Percentiles rank a stretch among this genome's conserved stretches.
phyloP scores from a whole-genome alignment of 2,329 filamentous ascomycete genomes.

The Epichloe amarillans region DNA sequence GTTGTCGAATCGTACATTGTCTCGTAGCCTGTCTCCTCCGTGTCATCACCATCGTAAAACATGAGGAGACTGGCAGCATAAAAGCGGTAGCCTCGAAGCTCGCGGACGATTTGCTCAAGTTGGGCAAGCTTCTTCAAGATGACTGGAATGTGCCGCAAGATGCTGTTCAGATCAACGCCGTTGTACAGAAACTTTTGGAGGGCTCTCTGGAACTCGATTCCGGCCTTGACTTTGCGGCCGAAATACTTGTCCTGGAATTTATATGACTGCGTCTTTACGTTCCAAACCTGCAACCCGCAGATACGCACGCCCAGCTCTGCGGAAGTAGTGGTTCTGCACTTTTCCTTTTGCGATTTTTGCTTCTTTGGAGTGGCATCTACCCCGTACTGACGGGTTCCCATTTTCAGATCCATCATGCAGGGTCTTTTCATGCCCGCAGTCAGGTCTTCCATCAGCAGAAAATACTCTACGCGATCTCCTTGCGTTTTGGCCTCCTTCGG shows the following conservation, averaged over 20 bases:
- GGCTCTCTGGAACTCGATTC: slow-evolving; percentile 76
- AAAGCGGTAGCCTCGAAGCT: slow-evolving; percentile 75
- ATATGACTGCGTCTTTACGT: slow-evolving; percentile 68
- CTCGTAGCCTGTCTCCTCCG: slow-evolving; percentile 33
- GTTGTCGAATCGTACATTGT: slow-evolving; percentile 44
- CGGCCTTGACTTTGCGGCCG: slow-evolving; percentile 75
- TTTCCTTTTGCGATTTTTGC: slow-evolving; percentile 79
- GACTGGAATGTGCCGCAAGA: slow-evolving; percentile 74
- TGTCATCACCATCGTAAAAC: slow-evolving; percentile 80
- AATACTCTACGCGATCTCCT: slow-evolving; percentile 69
- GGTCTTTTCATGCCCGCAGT: slow-evolving; percentile 94
- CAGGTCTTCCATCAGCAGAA: slow-evolving; percentile 83
- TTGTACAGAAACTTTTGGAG: slow-evolving; percentile 86
- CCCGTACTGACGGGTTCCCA: slow-evolving; percentile 95
- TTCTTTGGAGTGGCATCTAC: slow-evolving; percentile 88
- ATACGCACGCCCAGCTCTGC: slow-evolving; percentile 82
- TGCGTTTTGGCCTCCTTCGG: slow-evolving; percentile 44
- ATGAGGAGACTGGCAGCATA: slow-evolving; percentile 92
- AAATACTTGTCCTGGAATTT: slow-evolving; percentile 99
- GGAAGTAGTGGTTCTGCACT: slow-evolving; percentile 87
- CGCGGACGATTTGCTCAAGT: slow-evolving; percentile 70
- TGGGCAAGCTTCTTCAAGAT: slow-evolving; percentile 73
- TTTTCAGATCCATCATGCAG: slow-evolving; percentile 95
- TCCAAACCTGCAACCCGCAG: slow-evolving; percentile 94
- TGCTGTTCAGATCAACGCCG: slow-evolving; percentile 66